Evolutionary conservation across 164 flowering plant species (phyloP), one percentile per base, ranked within the genome.

Genomic region (Piper longum): DNA sequence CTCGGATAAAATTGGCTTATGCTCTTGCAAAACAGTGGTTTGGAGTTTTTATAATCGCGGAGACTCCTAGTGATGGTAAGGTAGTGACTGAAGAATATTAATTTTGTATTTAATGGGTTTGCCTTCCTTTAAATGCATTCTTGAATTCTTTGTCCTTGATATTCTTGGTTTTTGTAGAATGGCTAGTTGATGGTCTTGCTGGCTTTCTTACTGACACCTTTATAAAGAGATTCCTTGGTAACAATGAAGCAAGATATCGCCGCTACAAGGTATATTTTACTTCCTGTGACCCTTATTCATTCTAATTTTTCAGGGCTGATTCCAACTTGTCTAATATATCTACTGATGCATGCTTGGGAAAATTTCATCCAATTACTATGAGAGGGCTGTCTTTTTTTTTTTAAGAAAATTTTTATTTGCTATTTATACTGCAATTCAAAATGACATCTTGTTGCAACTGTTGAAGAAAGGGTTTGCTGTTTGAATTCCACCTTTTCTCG

Each of bases 11-110:
- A 72, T 86, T 90, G 64, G 95, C 97, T 17, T 77, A 72, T 78
- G 92, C 97, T 52, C 95, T 93, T 70, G 99, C 99, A 71, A 86
- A 84, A 72, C 99, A 90, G 76, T 93, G 99, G 99, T 93, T 93
- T 88, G 99, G 99, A 60, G 85, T 88, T 8, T 90, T 77, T 72
- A 85, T 90, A 61, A 80, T 89, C 48, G 83, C 97, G 39, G 96
- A 85, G 74, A 69, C 82, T 61, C 85, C 96, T 16, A 82, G 73
- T 80, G 99, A 93, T 81, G 99, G 99, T 88, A 82, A 64, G 60
- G 71, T 61, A 48, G 36, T 56, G 57, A 19, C 52, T 2, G 11
- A 58, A 55, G 9, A 2, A 13, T 55, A 6, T 55, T 55, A 4
- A 55, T 18, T 5, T 55, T 55, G 5, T 18, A 56, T 26, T 26